These are phyloP conservation scores for Talaromyces sp. DNA, from an alignment of 2,329 filamentous ascomycete species.

Conservation along the genomic window DNA sequence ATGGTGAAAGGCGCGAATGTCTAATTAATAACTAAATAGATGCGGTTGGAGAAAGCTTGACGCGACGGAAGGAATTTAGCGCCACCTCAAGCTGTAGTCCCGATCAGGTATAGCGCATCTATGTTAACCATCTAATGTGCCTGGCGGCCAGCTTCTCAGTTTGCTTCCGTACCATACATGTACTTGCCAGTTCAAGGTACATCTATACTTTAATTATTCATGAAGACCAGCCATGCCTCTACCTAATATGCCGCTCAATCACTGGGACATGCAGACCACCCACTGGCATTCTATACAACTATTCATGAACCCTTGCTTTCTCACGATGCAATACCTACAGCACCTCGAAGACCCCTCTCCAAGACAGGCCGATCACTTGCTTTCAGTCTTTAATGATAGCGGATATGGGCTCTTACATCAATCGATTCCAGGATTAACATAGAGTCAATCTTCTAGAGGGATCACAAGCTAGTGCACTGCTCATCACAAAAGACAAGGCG, in stretches of 20 bases:
- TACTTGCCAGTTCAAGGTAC: neutral
- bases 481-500: no score
- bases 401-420: no score
- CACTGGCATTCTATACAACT: neutral
- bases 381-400: no score
- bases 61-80: constrained; percentile 14
- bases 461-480: no score
- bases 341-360: no score
- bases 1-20: neutral
- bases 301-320: neutral
- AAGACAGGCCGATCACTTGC: no score
- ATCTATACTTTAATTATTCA: neutral
- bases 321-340: no score
- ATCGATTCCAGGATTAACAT: no score
- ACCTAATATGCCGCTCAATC: neutral
- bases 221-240: neutral
- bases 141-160: neutral
- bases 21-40: neutral
- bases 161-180: neutral
- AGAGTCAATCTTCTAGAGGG: no score
- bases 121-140: neutral
- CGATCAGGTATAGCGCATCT: constrained; percentile 7
- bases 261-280: neutral
- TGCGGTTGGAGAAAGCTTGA: neutral
- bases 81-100: constrained; percentile 4